Percentiles rank a stretch among this genome's conserved stretches.
These are phyloP conservation scores for Backusella mclennaniae DNA, from an alignment of 192 early-diverging fungal genomes.

Conservation along the genomic window DNA sequence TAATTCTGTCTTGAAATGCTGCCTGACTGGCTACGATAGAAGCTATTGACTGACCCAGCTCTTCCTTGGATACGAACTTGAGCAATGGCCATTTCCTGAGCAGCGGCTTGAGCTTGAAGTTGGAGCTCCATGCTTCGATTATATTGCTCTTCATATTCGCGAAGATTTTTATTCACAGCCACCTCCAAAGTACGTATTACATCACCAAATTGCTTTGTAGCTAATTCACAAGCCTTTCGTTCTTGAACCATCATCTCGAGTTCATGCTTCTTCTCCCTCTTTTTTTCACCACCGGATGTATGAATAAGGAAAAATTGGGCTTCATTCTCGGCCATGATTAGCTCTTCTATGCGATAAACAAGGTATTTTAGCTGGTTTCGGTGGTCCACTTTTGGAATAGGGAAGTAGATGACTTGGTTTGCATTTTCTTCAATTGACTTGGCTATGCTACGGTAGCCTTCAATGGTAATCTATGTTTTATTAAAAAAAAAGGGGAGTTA, in stretches of 20 bases:
- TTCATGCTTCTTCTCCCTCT: constrained; percentile 12
- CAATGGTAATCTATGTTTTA: constrained; percentile 38
- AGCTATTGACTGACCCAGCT: neutral
- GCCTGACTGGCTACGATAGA: neutral
- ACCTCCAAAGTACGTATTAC: neutral
- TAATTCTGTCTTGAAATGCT: neutral
- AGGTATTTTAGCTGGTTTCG: constrained; percentile 28
- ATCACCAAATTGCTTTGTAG: neutral
- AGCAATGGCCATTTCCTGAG: neutral
- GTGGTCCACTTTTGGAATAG: constrained; percentile 31
- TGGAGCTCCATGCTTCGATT: neutral
- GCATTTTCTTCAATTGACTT: constrained; percentile 37
- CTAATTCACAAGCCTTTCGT: neutral
- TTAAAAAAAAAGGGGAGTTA: neutral
- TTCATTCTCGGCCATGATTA: constrained; percentile 43
- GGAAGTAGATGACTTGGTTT: constrained; percentile 32
- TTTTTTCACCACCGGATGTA: constrained; percentile 30
- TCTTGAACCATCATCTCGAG: neutral
- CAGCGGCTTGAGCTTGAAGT: neutral
- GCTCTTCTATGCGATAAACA: constrained; percentile 32
- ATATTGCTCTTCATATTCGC: neutral
- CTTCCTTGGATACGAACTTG: neutral
- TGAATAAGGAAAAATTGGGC: constrained; percentile 35
- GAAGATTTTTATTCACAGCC: neutral
- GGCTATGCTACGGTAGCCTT: constrained; percentile 41